Base-by-base conservation (phyloP, 306 rosid genomes). In the Psophocarpus tetragonolobus region DNA sequence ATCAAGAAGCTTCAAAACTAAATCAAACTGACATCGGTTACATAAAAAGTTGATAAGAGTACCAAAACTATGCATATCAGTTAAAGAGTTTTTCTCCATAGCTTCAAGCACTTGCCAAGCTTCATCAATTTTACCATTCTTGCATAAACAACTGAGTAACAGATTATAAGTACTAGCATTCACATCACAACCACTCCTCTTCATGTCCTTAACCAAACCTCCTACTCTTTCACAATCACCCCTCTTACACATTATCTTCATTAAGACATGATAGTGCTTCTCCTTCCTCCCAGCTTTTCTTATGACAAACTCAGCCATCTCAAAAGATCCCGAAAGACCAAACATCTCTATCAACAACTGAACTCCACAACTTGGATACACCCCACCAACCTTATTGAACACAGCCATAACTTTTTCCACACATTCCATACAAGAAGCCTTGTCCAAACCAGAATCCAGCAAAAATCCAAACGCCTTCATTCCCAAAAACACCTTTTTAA, bases 371-470 rank as follows among this genome's bases (percentile, higher is more conserved):
- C 63, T 57, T 63, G 67, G 81, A 75, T 89, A 88, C 13, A 82
- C 48, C 36, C 94, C 97, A 47, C 91, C 92, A 41, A 88, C 97
- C 81, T 71, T 62, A 66, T 87, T 82, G 83, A 94, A 81, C 58
- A 86, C 82, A 71, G 41, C 68, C 26, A 89, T 53, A 20, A 84
- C 38, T 77, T 71, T 86, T 70, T 66, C 44, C n/a, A 85, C 80
- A 69, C 81, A 79, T 44, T 68, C 65, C 82, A 78, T 65, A 6
- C 73, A 38, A 35, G 76, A 85, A 69, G 56, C 79, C 74, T 82
- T 73, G 68, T 79, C 77, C 30, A 71, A 56, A 13, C 69, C 15
- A 6, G 67, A 84, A 81, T 74, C 80, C 24, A 71, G 57, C 86
- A 91, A 68, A 76, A 94, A 94, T 39, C 72, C 82, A 86, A 91